Conservation (phyloP, 2,329 filamentous ascomycete genomes). For the Endoconidiophora polonica region DNA sequence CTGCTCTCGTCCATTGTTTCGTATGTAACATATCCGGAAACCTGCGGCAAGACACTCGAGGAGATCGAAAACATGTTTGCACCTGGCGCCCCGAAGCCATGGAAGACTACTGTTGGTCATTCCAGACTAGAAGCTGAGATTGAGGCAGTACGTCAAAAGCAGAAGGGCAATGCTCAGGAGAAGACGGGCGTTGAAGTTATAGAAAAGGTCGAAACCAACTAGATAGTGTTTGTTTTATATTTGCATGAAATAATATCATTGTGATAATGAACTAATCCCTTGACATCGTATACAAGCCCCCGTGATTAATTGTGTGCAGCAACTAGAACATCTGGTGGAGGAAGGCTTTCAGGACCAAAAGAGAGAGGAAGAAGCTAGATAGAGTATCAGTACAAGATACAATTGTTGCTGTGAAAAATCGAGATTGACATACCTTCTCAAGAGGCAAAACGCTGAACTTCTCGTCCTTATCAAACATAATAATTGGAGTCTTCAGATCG, state of each 20-base stretch:
- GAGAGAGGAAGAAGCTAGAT: slow-evolving; percentile 47
- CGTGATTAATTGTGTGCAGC: neutral
- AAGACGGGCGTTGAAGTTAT: neutral
- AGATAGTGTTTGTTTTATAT: slow-evolving; percentile 1
- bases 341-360: slow-evolving; percentile 47
- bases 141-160: slow-evolving; percentile 16
- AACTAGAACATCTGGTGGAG: slow-evolving; percentile 16
- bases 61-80: slow-evolving; percentile 24
- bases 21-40: slow-evolving; percentile 26
- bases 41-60: slow-evolving; percentile 26
- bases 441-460: slow-evolving; percentile 54
- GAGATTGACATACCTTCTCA: slow-evolving; percentile 35
- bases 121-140: slow-evolving; percentile 18
- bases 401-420: neutral
- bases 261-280: neutral
- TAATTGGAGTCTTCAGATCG: slow-evolving; percentile 50
- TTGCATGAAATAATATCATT: neutral
- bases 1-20: slow-evolving; percentile 27
- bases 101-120: slow-evolving; percentile 23
- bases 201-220: neutral
- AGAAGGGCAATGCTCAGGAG: slow-evolving; percentile 2
- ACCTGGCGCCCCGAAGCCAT: slow-evolving; percentile 20
- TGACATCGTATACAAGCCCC: neutral
- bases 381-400: neutral
- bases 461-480: slow-evolving; percentile 82